Evolutionary conservation across 768 basidiomycete species (phyloP).

Genomic region (Tephrocybe sp.): DNA sequence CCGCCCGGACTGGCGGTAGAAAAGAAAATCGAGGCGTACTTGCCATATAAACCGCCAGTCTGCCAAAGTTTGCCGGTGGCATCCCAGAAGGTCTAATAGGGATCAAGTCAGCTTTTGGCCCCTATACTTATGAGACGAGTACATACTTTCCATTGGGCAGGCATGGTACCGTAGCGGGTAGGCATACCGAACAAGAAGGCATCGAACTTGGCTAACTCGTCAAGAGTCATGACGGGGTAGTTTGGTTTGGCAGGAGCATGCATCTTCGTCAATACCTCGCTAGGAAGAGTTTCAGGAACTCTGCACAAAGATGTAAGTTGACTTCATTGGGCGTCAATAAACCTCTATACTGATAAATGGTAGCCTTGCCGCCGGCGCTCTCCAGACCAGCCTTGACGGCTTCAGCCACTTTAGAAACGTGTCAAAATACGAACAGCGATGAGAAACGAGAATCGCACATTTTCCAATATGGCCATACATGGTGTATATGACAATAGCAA

Average conservation of each 20-base stretch:
- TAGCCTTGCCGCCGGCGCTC: slow-evolving; percentile 46
- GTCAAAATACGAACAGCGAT: neutral
- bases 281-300: slow-evolving; percentile 76
- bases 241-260: slow-evolving; percentile 68
- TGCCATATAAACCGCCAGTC: slow-evolving; percentile 64
- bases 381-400: slow-evolving; percentile 47
- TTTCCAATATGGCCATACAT: slow-evolving; percentile 74
- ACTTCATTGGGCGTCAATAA: neutral
- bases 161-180: slow-evolving; percentile 79
- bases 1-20: slow-evolving; percentile 72
- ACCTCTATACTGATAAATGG: slow-evolving; percentile 60
- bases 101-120: neutral
- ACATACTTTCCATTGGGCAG: slow-evolving; percentile 76
- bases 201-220: slow-evolving; percentile 57
- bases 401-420: slow-evolving; percentile 53
- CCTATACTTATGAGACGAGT: neutral
- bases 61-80: slow-evolving; percentile 68
- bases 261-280: slow-evolving; percentile 68
- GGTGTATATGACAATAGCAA: slow-evolving; percentile 74
- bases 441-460: slow-evolving; percentile 39
- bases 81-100: slow-evolving; percentile 72
- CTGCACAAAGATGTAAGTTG: slow-evolving; percentile 30
- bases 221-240: slow-evolving; percentile 66
- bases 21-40: slow-evolving; percentile 74
- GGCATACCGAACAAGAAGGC: slow-evolving; percentile 78